Conservation (phyloP, 768 basidiomycete genomes). For the Tephrocybe sp. region DNA sequence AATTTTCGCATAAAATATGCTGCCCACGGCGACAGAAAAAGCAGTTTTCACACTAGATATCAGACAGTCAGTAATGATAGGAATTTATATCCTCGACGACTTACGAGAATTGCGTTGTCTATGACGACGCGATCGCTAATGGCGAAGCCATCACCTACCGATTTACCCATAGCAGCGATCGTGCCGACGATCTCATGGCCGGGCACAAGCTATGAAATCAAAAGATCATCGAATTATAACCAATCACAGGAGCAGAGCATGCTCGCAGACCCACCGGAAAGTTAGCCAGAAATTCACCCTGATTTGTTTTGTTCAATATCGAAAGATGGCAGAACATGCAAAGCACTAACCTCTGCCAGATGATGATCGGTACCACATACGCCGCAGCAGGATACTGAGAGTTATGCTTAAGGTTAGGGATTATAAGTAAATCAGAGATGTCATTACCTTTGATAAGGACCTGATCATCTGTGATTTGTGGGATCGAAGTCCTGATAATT, state of each 20-base stretch:
- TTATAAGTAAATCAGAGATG: not conserved
- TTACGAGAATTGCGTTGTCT: constrained; percentile 55
- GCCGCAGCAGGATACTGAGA: constrained; percentile 38
- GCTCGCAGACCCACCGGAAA: constrained; percentile 52
- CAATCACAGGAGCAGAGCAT: not conserved
- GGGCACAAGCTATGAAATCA: constrained; percentile 36
- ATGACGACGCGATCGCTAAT: constrained; percentile 69
- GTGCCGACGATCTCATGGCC: constrained; percentile 38
- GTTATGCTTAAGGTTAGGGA: not conserved
- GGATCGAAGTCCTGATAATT: constrained; percentile 51
- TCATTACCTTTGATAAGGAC: constrained; percentile 58
- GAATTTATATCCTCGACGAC: constrained; percentile 8
- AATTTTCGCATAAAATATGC: constrained; percentile 69
- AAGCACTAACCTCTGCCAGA: constrained; percentile 45
- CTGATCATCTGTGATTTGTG: constrained; percentile 52
- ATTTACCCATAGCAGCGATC: constrained; percentile 37
- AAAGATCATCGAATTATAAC: constrained; percentile 7
- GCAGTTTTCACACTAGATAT: constrained; percentile 43
- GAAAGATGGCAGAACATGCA: not conserved
- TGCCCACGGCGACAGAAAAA: constrained; percentile 77
- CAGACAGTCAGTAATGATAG: not conserved
- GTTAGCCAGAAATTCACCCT: constrained; percentile 69
- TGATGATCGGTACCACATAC: constrained; percentile 69
- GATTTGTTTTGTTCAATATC: constrained; percentile 8
- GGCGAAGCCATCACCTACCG: constrained; percentile 56